phyloP scores from a whole-genome alignment of 2,329 filamentous ascomycete genomes.

The Chalaropsis ovoidea region DNA sequence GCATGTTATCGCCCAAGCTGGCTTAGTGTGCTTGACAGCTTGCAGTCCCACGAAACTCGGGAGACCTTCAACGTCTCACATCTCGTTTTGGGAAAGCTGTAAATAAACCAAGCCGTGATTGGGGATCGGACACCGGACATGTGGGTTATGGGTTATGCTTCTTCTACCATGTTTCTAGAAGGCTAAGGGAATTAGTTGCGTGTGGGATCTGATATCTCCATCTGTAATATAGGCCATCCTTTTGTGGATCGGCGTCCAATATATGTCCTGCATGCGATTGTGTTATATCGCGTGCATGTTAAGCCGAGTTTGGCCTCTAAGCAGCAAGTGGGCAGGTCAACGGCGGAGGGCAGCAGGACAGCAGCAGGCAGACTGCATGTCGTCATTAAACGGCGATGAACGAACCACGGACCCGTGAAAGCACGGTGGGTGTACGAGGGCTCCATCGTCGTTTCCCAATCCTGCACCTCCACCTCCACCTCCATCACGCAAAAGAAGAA shows the following conservation, averaged over 20 bases:
- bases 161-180: conserved; percentile 6
- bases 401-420: not conserved
- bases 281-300: not conserved
- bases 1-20: too few relatives aligned
- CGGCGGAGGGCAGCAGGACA: not conserved
- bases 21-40: too few relatives aligned
- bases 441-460: not conserved
- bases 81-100: too few relatives aligned
- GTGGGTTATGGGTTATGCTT: not conserved
- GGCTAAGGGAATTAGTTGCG: not conserved
- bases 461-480: not conserved
- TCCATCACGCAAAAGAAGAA: not conserved
- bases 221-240: not conserved
- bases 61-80: too few relatives aligned
- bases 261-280: not conserved
- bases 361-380: conserved; percentile 1
- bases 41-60: too few relatives aligned
- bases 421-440: not conserved
- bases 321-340: not conserved
- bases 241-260: not conserved
- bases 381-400: conserved; percentile 10
- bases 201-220: not conserved
- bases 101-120: not conserved
- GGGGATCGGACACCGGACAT: not conserved
- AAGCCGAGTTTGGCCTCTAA: not conserved